Evolutionary conservation across 139 green algal species (phyloP), one percentile per base, ranked within the genome.

Genomic region (Chlorella sp.): DNA sequence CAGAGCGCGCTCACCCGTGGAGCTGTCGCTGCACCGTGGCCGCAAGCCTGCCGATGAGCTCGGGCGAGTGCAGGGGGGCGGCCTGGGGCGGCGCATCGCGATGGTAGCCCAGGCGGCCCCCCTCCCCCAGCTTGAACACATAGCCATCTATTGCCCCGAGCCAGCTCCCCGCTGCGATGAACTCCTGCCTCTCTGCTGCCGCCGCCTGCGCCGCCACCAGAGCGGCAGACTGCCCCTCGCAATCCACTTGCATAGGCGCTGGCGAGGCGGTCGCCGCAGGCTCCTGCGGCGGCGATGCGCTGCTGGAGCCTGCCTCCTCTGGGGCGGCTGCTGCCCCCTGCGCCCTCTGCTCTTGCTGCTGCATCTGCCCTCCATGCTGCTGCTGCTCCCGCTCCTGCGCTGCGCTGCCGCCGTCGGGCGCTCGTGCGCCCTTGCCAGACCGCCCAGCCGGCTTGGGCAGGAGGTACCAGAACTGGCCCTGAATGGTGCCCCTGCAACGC

Each of bases 81-180:
- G 41, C 61, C 25, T 64, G 35, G 11, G 60, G 45, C 21, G 59
- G 72, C 43, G 12, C 8, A 15, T 79, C 73, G 15, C 17, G 12
- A n/a, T 79, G 72, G 61, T 79, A 79, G 0, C 73, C 73, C 73
- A 79, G 35, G 27, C 73, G n/a, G n/a, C n/a, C 73, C 9, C 15
- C 15, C 46, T 36, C 43, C 5, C 61, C 73, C 45, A 61, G 46
- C 58, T 82, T 79, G 67, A 82, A 76, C 2, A 55, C 61, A 72
- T 71, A 79, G 53, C 77, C 77, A 29, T 42, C 42, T 1, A 75
- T 31, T 17, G n/a, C 48, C 8, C 77, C 77, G 0, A 50, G 29
- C 71, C 71, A 83, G 33, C 43, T 4, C 4, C n/a, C 25, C 6
- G 59, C 27, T 4, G 61, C 41, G 0, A 70, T 21, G 50, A 83